Percentiles rank a stretch among this genome's conserved stretches.
Conservation (phyloP, 2,329 filamentous ascomycete genomes). For the Lachnellula hyalina region DNA sequence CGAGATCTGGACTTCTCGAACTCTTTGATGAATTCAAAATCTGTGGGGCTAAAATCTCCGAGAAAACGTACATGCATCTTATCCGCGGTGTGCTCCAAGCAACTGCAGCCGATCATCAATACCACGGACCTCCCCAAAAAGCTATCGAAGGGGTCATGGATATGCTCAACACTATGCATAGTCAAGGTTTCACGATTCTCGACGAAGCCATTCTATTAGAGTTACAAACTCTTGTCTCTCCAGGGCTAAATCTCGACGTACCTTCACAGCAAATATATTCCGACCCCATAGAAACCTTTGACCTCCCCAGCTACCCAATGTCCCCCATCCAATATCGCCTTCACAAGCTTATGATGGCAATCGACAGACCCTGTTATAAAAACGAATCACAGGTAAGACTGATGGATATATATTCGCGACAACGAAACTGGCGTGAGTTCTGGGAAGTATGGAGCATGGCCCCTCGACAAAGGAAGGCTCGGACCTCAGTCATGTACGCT, state of each 20-base stretch:
- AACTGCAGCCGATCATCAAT: conserved; percentile 23
- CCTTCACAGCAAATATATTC: conserved; percentile 28
- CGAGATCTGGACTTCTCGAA: conserved; percentile 29
- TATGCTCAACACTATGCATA: conserved; percentile 38
- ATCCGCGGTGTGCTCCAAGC: conserved; percentile 34
- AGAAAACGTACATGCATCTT: conserved; percentile 32
- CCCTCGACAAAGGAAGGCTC: conserved; percentile 42
- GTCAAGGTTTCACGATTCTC: conserved; percentile 37
- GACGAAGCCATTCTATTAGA: conserved; percentile 29
- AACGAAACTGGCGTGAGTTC: conserved; percentile 49
- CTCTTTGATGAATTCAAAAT: conserved; percentile 33
- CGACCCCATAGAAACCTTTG: conserved; percentile 18
- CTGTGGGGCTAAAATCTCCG: conserved; percentile 33
- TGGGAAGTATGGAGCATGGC: conserved; percentile 57
- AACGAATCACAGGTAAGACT: conserved; percentile 37
- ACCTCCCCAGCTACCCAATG: conserved; percentile 17
- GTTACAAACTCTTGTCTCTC: conserved; percentile 21
- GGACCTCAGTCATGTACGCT: conserved; percentile 50
- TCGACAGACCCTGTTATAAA: conserved; percentile 39
- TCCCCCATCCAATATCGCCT: conserved; percentile 27
- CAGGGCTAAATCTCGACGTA: background rate
- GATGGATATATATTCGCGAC: conserved; percentile 42
- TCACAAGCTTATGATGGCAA: conserved; percentile 40
- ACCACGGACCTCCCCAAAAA: conserved; percentile 1
- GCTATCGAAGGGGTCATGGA: conserved; percentile 32